A percentile compares a stretch with the other conserved stretches of the same genome.
These are phyloP conservation scores for Nakazawaea peltata DNA, from an alignment of 805 yeast genomes.

Conservation along the genomic window DNA sequence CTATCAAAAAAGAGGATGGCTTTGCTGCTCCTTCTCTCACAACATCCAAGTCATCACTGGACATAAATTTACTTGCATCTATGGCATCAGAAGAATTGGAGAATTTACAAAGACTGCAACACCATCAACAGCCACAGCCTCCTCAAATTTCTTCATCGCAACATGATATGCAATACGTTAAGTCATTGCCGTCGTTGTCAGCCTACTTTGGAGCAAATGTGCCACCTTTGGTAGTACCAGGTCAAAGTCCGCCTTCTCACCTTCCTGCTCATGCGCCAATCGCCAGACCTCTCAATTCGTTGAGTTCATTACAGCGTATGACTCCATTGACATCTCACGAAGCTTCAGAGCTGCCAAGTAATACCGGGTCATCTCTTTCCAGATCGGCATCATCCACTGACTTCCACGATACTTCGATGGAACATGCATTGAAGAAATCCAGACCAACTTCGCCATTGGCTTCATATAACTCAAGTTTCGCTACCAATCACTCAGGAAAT, in stretches of 20 bases:
- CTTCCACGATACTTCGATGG: slow-evolving; percentile 32
- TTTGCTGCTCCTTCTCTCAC: background rate
- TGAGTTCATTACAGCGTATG: slow-evolving; percentile 37
- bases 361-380: slow-evolving; percentile 9
- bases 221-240: too few species aligned
- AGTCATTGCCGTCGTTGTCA: slow-evolving; percentile 43
- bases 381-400: slow-evolving; percentile 34
- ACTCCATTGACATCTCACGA: slow-evolving; percentile 25
- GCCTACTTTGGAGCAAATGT: slow-evolving; percentile 43
- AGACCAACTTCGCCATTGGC: slow-evolving; percentile 39
- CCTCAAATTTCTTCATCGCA: too few species aligned
- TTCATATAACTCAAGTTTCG: background rate
- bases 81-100: slow-evolving; percentile 50
- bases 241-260: too few species aligned
- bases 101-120: slow-evolving; percentile 25
- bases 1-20: background rate
- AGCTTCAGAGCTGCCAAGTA: background rate
- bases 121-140: slow-evolving; percentile 5
- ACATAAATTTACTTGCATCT: slow-evolving; percentile 43
- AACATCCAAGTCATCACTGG: slow-evolving; percentile 19
- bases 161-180: slow-evolving; percentile 30
- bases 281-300: too few species aligned
- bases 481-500: background rate
- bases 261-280: too few species aligned
- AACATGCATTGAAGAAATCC: slow-evolving; percentile 28